Base-by-base conservation (phyloP, 2,329 filamentous ascomycete species). In the Hypoxylon sp. region DNA sequence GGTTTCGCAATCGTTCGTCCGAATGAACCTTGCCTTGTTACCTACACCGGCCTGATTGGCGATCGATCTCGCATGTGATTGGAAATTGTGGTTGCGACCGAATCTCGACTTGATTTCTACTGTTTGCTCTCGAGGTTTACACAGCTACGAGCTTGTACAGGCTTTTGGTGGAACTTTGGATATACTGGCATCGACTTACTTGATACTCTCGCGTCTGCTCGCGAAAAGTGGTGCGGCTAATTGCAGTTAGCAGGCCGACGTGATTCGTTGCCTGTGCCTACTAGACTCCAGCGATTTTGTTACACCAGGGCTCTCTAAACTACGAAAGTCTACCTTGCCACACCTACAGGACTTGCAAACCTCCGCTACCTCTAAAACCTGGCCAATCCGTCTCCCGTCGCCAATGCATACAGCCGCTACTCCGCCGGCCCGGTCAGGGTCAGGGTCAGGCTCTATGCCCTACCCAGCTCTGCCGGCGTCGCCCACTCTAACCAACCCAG, bases 401-500 rank as follows among this genome's bases (percentile, higher is more conserved):
- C 29, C 58, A 57, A 72, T 76, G 75, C 76, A 76, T 65, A 72
- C 70, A 46, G 55, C 71, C 52, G 70, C 74, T 37, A 72, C 66
- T 54, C 57, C 71, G 24, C 61, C 71, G 33, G 60, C 67, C 54
- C 74, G 71, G 14, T 60, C 66, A 44, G 62, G 61, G 46, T 71
- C 73, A 46, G 74, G 69, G 63, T 61, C 72, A 31, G 71, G 67
- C 68, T 75, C 75, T 55, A 70, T 75, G 61, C 67, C 80, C 47
- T 85, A 86, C 73, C 80, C 83, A 17, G 77, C 84, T 48, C 80
- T 85, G 64, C 90, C 92, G 71, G 89, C 89, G 11, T 97, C 93
- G 66, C 94, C 94, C 51, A 97, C 94, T 2, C 84, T 98, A 75
- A 97, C 94, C 62, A 97, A 97, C 80, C 94, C 94, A 58, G 94